phyloP scores from a whole-genome alignment of 1,139 yeast species.

The Saccharomyces hybrid region DNA sequence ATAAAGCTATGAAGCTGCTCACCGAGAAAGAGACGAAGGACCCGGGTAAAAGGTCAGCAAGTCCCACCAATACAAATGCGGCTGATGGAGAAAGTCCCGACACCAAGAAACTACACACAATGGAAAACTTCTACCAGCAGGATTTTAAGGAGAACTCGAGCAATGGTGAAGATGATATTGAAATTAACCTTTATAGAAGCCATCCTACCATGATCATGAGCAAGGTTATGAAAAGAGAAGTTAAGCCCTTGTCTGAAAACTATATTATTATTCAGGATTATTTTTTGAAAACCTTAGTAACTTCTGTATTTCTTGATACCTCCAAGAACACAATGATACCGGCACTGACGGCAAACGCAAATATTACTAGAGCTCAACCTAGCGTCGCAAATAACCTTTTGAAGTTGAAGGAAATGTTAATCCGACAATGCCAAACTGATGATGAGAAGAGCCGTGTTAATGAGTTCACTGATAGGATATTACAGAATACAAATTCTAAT shows the following conservation, averaged over 20 bases:
- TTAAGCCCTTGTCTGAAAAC: constrained; percentile 29
- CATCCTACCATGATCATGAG: constrained; percentile 27
- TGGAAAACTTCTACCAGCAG: background rate
- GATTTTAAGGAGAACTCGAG: background rate
- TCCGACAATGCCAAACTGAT: constrained; percentile 17
- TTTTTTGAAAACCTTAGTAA: constrained; percentile 21
- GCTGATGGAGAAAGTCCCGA: background rate
- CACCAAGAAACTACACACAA: background rate
- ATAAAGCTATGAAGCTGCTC: constrained; percentile 13
- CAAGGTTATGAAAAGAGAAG: constrained; percentile 27
- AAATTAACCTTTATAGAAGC: constrained; percentile 20
- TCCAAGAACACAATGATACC: constrained; percentile 28
- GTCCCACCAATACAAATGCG: background rate
- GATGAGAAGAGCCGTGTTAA: constrained; percentile 19
- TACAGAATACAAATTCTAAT: constrained; percentile 20
- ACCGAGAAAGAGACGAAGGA: constrained; percentile 3
- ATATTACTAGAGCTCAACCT: constrained; percentile 18
- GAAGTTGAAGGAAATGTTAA: constrained; percentile 19
- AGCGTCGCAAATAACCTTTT: constrained; percentile 16
- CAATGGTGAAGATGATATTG: background rate
- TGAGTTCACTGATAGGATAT: constrained; percentile 22
- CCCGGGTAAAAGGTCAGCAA: constrained; percentile 8
- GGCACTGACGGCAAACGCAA: constrained; percentile 19
- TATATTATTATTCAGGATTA: constrained; percentile 27
- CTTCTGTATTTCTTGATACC: constrained; percentile 26